phyloP scores from a whole-genome alignment of 1,284 basidiomycete species.

The Butyriboletus appendiculatus region DNA sequence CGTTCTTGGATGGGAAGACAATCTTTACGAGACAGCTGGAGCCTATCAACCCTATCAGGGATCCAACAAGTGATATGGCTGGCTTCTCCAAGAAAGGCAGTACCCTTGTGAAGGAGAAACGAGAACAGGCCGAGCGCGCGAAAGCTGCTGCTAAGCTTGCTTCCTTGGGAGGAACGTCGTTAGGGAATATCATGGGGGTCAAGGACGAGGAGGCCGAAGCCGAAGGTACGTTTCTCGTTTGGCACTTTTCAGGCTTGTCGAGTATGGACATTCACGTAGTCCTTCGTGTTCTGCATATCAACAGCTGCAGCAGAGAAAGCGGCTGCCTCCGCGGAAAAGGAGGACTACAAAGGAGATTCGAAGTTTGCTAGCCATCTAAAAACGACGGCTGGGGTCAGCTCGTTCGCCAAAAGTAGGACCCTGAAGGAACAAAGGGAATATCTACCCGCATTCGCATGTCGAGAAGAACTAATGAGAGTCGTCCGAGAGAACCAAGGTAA shows the following conservation, averaged over 20 bases:
- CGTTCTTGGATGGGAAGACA: slow-evolving; percentile 95
- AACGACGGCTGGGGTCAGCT: slow-evolving; percentile 73
- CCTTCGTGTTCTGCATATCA: slow-evolving; percentile 29
- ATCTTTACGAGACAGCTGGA: slow-evolving; percentile 97
- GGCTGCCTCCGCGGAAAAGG: slow-evolving; percentile 61
- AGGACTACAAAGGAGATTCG: slow-evolving; percentile 90
- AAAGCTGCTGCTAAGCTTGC: slow-evolving; percentile 97
- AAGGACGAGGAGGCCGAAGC: slow-evolving; percentile 91
- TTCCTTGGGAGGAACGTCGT: slow-evolving; percentile 85
- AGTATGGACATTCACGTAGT: slow-evolving; percentile 78
- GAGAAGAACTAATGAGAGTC: slow-evolving; percentile 89
- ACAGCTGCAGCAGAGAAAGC: slow-evolving; percentile 65
- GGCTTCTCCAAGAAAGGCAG: slow-evolving; percentile 96
- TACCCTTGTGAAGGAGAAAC: slow-evolving; percentile 89
- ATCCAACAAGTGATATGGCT: slow-evolving; percentile 93
- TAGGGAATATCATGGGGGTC: slow-evolving; percentile 98
- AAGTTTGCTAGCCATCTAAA: slow-evolving; percentile 95
- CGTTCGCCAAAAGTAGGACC: slow-evolving; percentile 82
- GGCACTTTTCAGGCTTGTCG: slow-evolving; percentile 34
- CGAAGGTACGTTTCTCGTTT: slow-evolving; percentile 60
- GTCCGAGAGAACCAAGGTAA: slow-evolving; percentile 95
- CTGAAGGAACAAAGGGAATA: slow-evolving; percentile 97
- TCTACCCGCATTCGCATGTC: slow-evolving; percentile 95
- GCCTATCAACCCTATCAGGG: slow-evolving; percentile 95
- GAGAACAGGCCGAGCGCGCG: slow-evolving; percentile 93